These are phyloP conservation scores for Dictyostelium citrinum DNA, from an alignment of 78 protist genomes.

Conservation along the genomic window DNA sequence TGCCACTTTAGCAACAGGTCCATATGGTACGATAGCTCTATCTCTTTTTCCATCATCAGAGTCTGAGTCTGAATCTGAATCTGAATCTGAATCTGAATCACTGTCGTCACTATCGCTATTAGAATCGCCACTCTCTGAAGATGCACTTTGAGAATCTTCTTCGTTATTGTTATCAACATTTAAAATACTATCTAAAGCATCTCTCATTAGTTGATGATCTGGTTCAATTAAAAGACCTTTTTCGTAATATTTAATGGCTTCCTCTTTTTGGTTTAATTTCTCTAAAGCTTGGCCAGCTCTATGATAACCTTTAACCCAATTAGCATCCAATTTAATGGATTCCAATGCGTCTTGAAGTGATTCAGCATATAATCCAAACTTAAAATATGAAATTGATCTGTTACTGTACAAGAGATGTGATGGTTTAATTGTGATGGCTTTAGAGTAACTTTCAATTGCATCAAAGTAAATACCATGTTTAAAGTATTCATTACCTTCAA, in stretches of 20 bases:
- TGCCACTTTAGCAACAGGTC: neutral
- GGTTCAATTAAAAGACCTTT: conserved; percentile 45
- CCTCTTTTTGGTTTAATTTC: neutral
- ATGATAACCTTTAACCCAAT: conserved; percentile 56
- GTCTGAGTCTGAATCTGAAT: neutral
- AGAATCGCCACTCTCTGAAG: neutral
- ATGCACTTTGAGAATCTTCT: neutral
- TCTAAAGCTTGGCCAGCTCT: conserved; percentile 65
- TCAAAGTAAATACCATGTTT: conserved; percentile 29
- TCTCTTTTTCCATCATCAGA: neutral
- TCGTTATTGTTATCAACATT: neutral
- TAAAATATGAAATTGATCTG: conserved; percentile 45
- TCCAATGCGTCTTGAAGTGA: conserved; percentile 49
- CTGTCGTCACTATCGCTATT: neutral
- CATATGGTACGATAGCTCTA: neutral
- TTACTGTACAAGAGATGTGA: conserved; percentile 57
- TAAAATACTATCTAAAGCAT: neutral
- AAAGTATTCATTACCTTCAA: conserved; percentile 68
- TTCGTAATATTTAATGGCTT: conserved; percentile 11
- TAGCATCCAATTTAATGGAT: conserved; percentile 1
- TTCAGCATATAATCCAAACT: neutral
- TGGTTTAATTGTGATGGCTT: conserved; percentile 51
- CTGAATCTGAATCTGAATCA: neutral
- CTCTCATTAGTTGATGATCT: neutral
- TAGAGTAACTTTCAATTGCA: conserved; percentile 51